phyloP scores from a whole-genome alignment of 2,329 filamentous ascomycete genomes.

The Plectosphaerella plurivora region DNA sequence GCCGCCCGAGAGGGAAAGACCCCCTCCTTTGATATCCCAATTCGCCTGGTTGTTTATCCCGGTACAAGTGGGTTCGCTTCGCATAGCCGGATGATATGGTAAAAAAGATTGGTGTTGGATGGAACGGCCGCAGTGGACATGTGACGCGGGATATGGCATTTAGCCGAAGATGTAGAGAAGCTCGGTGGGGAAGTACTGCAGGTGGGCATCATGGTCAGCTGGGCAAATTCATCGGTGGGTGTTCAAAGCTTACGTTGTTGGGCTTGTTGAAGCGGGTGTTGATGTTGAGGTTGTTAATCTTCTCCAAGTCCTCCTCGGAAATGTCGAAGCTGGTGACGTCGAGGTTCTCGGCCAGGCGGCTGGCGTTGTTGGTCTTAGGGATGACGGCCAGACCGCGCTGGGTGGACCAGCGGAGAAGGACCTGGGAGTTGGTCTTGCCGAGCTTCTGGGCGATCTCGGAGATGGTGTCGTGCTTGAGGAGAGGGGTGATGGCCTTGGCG shows the following conservation, averaged over 20 bases:
- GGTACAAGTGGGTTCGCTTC: background rate
- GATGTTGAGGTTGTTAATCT: conserved; percentile 61
- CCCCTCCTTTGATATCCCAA: too few relatives aligned
- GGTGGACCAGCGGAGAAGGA: conserved; percentile 82
- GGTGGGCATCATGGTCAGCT: conserved; percentile 1
- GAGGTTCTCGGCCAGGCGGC: conserved; percentile 60
- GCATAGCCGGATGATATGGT: background rate
- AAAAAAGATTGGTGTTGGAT: background rate
- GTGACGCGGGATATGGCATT: conserved; percentile 12
- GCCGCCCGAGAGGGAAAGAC: background rate
- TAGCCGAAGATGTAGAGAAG: conserved; percentile 56
- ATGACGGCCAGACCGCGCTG: conserved; percentile 79
- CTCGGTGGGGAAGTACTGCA: conserved; percentile 51
- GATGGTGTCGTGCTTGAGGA: conserved; percentile 68
- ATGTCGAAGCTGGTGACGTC: conserved; percentile 64
- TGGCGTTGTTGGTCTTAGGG: conserved; percentile 63
- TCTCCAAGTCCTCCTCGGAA: conserved; percentile 58
- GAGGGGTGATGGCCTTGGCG: conserved; percentile 58
- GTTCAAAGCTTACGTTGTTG: conserved; percentile 49
- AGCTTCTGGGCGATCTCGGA: conserved; percentile 64
- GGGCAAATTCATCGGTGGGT: background rate
- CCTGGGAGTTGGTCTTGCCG: conserved; percentile 70
- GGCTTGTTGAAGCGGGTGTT: conserved; percentile 75
- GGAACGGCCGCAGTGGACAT: background rate
- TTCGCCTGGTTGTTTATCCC: too few relatives aligned